These are phyloP conservation scores for Sclerotiophoma versabilis DNA, from an alignment of 2,329 filamentous ascomycete species.

Conservation along the genomic window DNA sequence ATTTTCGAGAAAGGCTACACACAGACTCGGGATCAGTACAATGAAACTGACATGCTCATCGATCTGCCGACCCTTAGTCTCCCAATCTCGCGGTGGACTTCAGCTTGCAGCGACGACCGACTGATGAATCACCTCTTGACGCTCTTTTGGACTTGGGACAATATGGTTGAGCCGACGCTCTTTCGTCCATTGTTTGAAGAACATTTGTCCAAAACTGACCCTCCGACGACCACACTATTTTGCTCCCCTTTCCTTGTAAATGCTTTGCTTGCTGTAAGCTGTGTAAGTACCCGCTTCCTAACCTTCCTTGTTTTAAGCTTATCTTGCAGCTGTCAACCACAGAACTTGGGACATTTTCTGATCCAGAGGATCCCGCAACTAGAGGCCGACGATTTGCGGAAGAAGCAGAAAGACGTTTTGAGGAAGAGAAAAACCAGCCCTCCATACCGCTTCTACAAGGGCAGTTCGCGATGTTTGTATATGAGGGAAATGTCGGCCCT, in stretches of 20 bases:
- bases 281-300: not conserved
- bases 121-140: not conserved
- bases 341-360: not conserved
- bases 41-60: not conserved
- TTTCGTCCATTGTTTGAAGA: not conserved
- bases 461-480: not conserved
- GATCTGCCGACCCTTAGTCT: not conserved
- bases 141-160: conserved; percentile 1
- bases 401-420: not conserved
- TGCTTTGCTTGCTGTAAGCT: not conserved
- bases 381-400: not conserved
- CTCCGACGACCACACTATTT: not conserved
- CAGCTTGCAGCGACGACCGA: not conserved
- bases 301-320: not conserved
- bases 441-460: not conserved
- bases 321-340: not conserved
- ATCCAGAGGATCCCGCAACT: not conserved
- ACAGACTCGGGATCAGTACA: not conserved
- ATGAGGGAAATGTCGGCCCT: not conserved
- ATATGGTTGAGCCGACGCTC: not conserved
- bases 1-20: not conserved
- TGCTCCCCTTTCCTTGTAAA: conserved; percentile 4
- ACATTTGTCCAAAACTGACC: not conserved
- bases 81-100: not conserved
- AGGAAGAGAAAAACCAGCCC: not conserved